Conservation (phyloP, 2,329 filamentous ascomycete species). For the Aspergillus ochraceus region DNA sequence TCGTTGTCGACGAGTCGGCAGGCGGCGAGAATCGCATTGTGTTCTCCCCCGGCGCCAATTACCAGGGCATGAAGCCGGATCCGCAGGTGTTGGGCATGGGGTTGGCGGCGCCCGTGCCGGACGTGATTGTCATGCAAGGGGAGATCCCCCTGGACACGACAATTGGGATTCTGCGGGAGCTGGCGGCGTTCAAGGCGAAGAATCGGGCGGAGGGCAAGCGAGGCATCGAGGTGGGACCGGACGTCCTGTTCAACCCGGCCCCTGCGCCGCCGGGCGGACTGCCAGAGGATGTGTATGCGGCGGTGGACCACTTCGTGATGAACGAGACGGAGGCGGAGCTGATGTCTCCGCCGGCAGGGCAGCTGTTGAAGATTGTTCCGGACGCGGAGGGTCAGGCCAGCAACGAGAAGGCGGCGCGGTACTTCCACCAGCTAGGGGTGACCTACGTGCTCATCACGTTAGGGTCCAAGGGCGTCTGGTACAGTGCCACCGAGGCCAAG, state of each 20-base stretch:
- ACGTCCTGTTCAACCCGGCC: constrained; percentile 82
- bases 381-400: constrained; percentile 43
- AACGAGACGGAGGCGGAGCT: constrained; percentile 88
- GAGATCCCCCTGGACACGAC: constrained; percentile 71
- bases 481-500: constrained; percentile 55
- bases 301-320: constrained; percentile 76
- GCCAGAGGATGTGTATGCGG: constrained; percentile 64
- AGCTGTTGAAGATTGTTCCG: constrained; percentile 28
- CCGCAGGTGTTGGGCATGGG: constrained; percentile 39
- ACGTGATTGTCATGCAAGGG: constrained; percentile 74
- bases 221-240: constrained; percentile 45
- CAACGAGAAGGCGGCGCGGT: constrained; percentile 56
- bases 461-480: constrained; percentile 73
- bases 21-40: constrained; percentile 75
- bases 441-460: constrained; percentile 80
- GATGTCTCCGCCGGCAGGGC: constrained; percentile 56
- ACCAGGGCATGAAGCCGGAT: constrained; percentile 43
- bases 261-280: constrained; percentile 75
- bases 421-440: constrained; percentile 70
- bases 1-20: constrained; percentile 70
- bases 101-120: constrained; percentile 48
- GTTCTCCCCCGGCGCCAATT: constrained; percentile 70
- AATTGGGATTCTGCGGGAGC: constrained; percentile 55
- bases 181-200: constrained; percentile 37
- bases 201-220: constrained; percentile 43